These are phyloP conservation scores for bread wheat (Triticum aestivum) DNA, from an alignment of 176 grass and related monocot genomes.

Conservation along the genomic window DNA sequence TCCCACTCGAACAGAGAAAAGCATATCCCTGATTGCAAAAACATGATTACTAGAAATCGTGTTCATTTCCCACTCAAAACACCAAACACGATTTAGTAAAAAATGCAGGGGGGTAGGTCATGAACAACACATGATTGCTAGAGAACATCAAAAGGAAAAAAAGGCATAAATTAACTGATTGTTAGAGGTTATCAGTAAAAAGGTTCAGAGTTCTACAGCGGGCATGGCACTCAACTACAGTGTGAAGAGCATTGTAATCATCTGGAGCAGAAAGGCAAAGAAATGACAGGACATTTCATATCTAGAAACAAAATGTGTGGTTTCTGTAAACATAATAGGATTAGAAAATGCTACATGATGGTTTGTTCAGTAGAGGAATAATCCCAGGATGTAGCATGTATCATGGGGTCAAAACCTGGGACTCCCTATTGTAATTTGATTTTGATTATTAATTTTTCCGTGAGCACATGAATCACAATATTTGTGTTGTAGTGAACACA, in stretches of 20 bases:
- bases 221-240: conserved; percentile 6
- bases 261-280: background rate
- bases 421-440: background rate
- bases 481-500: no score
- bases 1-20: no score
- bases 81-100: no score
- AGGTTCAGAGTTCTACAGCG: background rate
- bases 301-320: background rate
- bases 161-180: background rate
- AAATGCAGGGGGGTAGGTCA: background rate
- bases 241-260: background rate
- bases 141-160: conserved; percentile 14
- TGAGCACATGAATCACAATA: no score
- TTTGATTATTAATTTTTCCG: background rate
- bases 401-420: background rate
- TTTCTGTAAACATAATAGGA: background rate
- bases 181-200: conserved; percentile 7
- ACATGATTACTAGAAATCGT: no score
- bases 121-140: conserved; percentile 14
- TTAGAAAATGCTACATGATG: background rate
- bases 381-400: background rate
- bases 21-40: no score
- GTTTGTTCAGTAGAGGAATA: background rate
- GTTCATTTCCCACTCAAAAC: no score
- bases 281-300: background rate